A percentile compares a stretch with the other conserved stretches of the same genome.
Conservation (phyloP, 116 monocot species). For the Iris pallida region DNA sequence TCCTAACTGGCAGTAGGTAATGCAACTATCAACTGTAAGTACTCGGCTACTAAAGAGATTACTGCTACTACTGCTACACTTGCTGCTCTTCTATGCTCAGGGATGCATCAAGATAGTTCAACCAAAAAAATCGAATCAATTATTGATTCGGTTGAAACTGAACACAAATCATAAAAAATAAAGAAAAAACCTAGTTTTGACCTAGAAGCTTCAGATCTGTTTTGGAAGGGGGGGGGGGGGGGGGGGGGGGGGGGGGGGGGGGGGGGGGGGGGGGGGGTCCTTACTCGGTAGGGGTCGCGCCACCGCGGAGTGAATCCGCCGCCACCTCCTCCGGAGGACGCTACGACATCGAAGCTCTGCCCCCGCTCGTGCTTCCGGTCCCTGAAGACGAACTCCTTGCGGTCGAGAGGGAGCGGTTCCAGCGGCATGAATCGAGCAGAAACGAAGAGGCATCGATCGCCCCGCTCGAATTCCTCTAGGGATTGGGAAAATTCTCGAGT, state of each 20-base stretch:
- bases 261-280: slow-evolving; percentile 21
- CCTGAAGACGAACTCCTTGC: slow-evolving; percentile 26
- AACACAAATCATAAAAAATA: neutral
- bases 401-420: slow-evolving; percentile 34
- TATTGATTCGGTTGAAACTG: too few relatives aligned
- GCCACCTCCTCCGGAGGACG: neutral
- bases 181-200: neutral
- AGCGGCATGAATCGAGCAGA: slow-evolving; percentile 30
- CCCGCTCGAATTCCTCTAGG: neutral
- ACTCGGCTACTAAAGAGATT: too few relatives aligned
- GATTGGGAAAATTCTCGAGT: too few relatives aligned
- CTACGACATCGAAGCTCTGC: slow-evolving; percentile 19
- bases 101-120: too few relatives aligned
- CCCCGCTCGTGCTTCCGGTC: slow-evolving; percentile 29
- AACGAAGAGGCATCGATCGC: slow-evolving; percentile 20
- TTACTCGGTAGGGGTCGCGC: slow-evolving; percentile 35
- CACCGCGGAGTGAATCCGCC: slow-evolving; percentile 12
- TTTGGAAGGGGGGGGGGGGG: slow-evolving; percentile 18
- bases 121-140: too few relatives aligned
- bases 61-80: too few relatives aligned
- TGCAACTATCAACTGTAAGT: too few relatives aligned
- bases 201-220: slow-evolving; percentile 14
- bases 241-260: slow-evolving; percentile 15
- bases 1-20: too few relatives aligned
- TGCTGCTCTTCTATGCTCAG: too few relatives aligned